phyloP scores from a whole-genome alignment of 352 stramenopile genomes.

The Globisporangium apiculatum region DNA sequence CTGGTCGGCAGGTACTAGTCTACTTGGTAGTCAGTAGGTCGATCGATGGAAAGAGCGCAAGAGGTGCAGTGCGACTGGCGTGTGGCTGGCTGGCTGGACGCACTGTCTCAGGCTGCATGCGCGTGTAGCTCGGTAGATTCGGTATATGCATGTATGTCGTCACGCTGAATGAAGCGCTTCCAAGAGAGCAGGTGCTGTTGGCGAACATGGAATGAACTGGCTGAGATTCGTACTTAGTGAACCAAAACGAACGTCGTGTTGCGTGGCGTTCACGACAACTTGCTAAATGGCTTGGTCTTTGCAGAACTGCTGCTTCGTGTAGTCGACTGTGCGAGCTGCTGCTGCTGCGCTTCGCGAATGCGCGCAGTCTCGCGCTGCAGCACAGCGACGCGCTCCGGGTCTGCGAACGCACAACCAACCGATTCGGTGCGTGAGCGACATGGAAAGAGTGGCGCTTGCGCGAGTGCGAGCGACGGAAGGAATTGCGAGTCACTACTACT shows the following conservation, averaged over 20 bases:
- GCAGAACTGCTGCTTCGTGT: background rate
- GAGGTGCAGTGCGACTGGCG: no score
- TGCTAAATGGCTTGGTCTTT: constrained; percentile 16
- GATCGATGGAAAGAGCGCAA: no score
- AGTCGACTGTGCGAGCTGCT: constrained; percentile 23
- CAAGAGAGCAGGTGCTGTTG: background rate
- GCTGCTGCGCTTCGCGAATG: constrained; percentile 49
- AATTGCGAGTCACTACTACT: background rate
- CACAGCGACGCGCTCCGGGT: constrained; percentile 43
- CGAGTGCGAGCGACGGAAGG: background rate
- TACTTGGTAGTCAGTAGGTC: no score
- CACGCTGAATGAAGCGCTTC: background rate
- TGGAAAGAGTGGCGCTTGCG: background rate
- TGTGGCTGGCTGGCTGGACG: no score
- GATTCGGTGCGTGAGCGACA: background rate
- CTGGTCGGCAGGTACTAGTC: no score
- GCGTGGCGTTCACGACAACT: background rate
- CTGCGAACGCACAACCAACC: constrained; percentile 11
- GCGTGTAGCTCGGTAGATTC: background rate
- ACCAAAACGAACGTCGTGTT: no score
- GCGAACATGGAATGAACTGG: no score
- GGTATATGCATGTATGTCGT: background rate
- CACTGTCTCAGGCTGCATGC: background rate
- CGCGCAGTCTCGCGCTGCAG: constrained; percentile 50
- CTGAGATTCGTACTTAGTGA: no score